These are phyloP conservation scores for Rhodotorula graminis DNA, from an alignment of 768 basidiomycete genomes.

Conservation along the genomic window DNA sequence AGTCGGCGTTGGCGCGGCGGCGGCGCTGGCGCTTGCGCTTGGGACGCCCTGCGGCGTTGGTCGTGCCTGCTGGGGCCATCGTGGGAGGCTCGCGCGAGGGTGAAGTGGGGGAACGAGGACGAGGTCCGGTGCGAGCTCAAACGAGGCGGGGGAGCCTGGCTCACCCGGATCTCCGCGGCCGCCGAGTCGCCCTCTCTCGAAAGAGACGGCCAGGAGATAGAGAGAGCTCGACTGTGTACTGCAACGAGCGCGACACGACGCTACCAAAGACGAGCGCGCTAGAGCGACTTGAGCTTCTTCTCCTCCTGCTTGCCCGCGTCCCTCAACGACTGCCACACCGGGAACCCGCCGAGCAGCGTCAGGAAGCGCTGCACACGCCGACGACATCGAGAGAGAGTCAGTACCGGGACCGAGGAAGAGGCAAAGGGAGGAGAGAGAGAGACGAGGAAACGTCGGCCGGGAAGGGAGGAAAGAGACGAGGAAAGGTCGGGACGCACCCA, in stretches of 20 bases:
- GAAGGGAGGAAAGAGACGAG: not conserved
- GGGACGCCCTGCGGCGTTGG: constrained; percentile 25
- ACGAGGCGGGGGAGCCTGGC: too few species aligned
- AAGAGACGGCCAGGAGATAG: too few species aligned
- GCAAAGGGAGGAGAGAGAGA: not conserved
- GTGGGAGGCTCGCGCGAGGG: not conserved
- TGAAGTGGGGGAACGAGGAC: not conserved
- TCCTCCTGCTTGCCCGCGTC: constrained; percentile 6
- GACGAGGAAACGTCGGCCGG: not conserved
- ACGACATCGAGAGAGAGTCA: not conserved
- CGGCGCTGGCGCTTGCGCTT: constrained; percentile 39
- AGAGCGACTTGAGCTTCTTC: constrained; percentile 4
- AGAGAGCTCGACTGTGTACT: too few species aligned
- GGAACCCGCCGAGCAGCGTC: constrained; percentile 12
- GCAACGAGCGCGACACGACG: too few species aligned
- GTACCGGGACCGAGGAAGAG: too few species aligned
- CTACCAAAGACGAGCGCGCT: too few species aligned
- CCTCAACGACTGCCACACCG: constrained; percentile 2
- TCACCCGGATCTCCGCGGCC: not conserved
- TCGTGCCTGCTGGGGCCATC: constrained; percentile 29
- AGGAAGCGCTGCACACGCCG: not conserved
- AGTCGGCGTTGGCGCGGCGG: constrained; percentile 11
- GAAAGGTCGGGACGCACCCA: not conserved
- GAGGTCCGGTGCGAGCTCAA: not conserved
- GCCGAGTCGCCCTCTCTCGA: not conserved